Base-by-base conservation (phyloP, 2,329 filamentous ascomycete species). In the Elsinoe perseae region DNA sequence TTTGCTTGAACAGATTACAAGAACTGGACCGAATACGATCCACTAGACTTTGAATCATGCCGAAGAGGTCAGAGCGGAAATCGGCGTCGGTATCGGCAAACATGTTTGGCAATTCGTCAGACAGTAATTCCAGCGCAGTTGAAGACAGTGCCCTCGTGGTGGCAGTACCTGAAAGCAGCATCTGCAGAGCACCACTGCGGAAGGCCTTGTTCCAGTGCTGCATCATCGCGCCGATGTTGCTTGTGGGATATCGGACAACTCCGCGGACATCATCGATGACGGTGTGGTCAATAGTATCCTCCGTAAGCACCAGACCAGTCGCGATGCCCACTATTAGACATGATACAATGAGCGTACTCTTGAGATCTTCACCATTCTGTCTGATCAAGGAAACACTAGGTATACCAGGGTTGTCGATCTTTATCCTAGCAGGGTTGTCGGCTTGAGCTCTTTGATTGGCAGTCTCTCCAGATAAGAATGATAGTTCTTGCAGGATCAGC, bases 61-160 rank as follows among this genome's bases (percentile, higher is more conserved):
- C 83, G 23, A 92, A 77, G 1, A 95, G 77, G 62, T 95, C 89
- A 57, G 91, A 86, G 57, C 93, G 83, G 61, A 91, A 86, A 64
- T 92, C 89, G 4, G 92, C 84, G 66, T 96, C 90, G 0, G 87
- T 83, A 60, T 96, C 91, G 2, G 89, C 82, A 66, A 95, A 86
- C 61, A 92, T 82, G 14, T 84, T 80, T 1, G 80, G 77, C 2
- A 97, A 72, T 58, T 88, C 82, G 30, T 73, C 75, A 54, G 77
- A 77, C 2, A 97, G 73, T 10, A 86, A 77, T 2, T 72, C 68
- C 2, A 96, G 75, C 0, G 84, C 79, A 8, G 74, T 76, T 0
- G 71, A 64, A 0, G 84, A 84, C 54, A 95, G 84, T 1, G 89
- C 86, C 54, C 82, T 83, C 2, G 87, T 89, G 0, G 85, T 85